Percentiles rank a stretch among this genome's conserved stretches.
Evolutionary conservation across 2,329 filamentous ascomycete genomes (phyloP).

Genomic region (Ceratocystiopsis brevicomis): DNA sequence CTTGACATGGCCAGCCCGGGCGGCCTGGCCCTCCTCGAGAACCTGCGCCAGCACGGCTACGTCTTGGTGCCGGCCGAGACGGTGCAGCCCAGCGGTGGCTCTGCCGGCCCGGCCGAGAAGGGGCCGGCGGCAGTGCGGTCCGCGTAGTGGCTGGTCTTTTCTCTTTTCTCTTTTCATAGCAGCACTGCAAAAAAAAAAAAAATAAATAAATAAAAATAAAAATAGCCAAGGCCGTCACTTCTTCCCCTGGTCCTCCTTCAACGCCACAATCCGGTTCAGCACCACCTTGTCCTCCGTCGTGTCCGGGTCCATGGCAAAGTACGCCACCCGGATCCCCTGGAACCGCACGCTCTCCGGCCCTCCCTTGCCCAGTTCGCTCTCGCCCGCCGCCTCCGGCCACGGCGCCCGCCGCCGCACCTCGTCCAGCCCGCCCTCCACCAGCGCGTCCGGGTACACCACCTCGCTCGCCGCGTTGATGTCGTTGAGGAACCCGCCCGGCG

Average conservation of each 20-base stretch:
- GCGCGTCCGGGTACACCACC: conserved; percentile 54
- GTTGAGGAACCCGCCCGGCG: conserved; percentile 61
- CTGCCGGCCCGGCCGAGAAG: neutral
- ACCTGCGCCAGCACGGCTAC: neutral
- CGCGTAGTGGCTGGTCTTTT: no score
- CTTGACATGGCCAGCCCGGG: neutral
- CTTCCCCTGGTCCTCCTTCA: conserved; percentile 77
- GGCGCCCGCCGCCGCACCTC: conserved; percentile 56
- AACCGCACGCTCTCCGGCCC: conserved; percentile 67
- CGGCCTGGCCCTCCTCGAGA: neutral
- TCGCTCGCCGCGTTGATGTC: conserved; percentile 77
- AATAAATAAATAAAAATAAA: neutral
- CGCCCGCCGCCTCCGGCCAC: conserved; percentile 64
- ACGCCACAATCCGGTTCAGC: conserved; percentile 75
- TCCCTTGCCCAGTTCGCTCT: conserved; percentile 39
- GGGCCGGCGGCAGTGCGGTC: no score
- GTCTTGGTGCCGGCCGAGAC: neutral
- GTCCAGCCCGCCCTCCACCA: conserved; percentile 69
- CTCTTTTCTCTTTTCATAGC: no score
- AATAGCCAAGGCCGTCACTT: conserved; percentile 8
- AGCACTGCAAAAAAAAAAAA: no score
- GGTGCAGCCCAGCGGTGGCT: neutral
- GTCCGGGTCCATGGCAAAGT: conserved; percentile 65
- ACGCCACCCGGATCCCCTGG: conserved; percentile 77
- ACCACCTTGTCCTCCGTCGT: conserved; percentile 63